Conservation (phyloP, 495 filamentous ascomycete genomes). For the Aeminium ludgeri region DNA sequence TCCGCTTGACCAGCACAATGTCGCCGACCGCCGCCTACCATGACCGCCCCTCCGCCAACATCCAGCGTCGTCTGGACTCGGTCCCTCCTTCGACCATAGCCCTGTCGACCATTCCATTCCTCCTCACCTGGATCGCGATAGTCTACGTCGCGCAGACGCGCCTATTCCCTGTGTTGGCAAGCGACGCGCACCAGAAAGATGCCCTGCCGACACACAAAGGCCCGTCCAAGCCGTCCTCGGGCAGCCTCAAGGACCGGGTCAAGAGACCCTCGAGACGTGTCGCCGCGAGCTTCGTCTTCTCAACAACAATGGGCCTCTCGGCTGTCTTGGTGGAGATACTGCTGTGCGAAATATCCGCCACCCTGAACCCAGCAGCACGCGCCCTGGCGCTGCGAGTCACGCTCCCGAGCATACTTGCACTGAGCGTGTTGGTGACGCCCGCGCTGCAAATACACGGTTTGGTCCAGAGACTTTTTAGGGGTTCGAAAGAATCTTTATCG, state of each 20-base stretch:
- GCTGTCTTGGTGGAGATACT: conserved; percentile 59
- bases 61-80: conserved; percentile 17
- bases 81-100: conserved; percentile 21
- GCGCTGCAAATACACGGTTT: conserved; percentile 46
- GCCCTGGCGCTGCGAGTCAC: conserved; percentile 44
- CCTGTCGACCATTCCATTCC: conserved; percentile 39
- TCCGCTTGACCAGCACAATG: conserved; percentile 17
- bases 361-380: conserved; percentile 43
- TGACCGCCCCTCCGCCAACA: conserved; percentile 25
- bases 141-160: conserved; percentile 39
- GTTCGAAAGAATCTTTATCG: conserved; percentile 39
- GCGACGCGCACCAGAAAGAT: conserved; percentile 29
- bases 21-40: conserved; percentile 27
- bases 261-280: conserved; percentile 14
- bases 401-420: conserved; percentile 44
- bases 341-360: conserved; percentile 61
- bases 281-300: conserved; percentile 46
- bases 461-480: conserved; percentile 38
- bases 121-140: conserved; percentile 43
- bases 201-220: conserved; percentile 28
- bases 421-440: conserved; percentile 52
- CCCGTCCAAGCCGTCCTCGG: no score
- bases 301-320: conserved; percentile 53
- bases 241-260: neutral
- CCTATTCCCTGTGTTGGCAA: conserved; percentile 45